phyloP scores from a whole-genome alignment of 768 basidiomycete species.

The Tulasnella sp. region DNA sequence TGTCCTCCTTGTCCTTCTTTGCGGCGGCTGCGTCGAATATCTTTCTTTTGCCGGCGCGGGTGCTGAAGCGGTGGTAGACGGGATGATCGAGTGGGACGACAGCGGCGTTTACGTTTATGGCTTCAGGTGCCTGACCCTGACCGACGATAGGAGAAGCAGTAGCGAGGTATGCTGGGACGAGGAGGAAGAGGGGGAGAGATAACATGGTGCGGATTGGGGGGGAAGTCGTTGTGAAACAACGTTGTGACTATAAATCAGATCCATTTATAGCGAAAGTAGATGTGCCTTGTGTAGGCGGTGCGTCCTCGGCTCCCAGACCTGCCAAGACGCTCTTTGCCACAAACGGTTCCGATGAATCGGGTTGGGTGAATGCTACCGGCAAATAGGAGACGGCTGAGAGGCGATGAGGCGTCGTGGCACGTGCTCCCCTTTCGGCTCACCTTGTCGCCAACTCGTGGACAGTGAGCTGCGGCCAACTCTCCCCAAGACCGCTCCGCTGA shows the following conservation, averaged over 20 bases:
- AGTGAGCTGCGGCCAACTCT: neutral
- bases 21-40: neutral
- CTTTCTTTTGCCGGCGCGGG: neutral
- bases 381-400: neutral
- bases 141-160: neutral
- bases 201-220: neutral
- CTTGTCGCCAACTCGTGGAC: neutral
- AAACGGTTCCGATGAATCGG: neutral
- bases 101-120: neutral
- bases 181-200: slow-evolving; percentile 9
- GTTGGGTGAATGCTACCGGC: neutral
- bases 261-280: neutral
- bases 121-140: neutral
- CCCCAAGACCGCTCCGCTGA: neutral
- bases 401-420: slow-evolving; percentile 1
- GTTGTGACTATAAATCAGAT: too few species aligned
- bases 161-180: neutral
- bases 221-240: neutral
- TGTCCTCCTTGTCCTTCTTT: neutral
- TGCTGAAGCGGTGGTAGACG: slow-evolving; percentile 13
- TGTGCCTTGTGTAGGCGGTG: neutral
- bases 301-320: neutral
- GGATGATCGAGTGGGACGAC: neutral
- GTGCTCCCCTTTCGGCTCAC: neutral
- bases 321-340: neutral